phyloP scores from a whole-genome alignment of 1,284 basidiomycete genomes.

The Ganoderma resinaceum region DNA sequence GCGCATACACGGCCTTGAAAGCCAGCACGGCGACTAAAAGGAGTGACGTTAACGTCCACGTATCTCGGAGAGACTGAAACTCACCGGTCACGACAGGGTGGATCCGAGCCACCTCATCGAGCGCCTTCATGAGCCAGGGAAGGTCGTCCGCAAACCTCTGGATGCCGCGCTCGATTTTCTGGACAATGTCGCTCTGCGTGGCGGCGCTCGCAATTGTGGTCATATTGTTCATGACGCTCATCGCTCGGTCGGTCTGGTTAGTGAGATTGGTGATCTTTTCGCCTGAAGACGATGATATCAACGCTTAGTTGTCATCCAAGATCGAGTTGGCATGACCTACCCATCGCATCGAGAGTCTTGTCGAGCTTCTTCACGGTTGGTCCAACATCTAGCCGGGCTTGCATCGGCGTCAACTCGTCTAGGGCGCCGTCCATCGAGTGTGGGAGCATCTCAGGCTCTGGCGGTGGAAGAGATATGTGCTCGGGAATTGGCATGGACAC shows the following conservation, averaged over 20 bases:
- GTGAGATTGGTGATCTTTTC: neutral
- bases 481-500: conserved; percentile 5
- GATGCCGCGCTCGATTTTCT: conserved; percentile 23
- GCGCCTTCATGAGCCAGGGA: conserved; percentile 34
- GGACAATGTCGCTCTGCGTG: conserved; percentile 9
- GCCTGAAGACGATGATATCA: neutral
- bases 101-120: conserved; percentile 37
- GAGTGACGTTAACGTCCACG: neutral
- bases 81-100: conserved; percentile 39
- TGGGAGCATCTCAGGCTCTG: neutral
- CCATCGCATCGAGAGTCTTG: conserved; percentile 5
- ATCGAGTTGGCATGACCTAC: neutral
- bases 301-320: neutral
- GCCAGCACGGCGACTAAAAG: conserved; percentile 49
- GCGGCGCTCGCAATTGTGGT: neutral
- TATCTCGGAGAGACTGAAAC: neutral
- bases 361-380: conserved; percentile 11
- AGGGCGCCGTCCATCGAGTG: conserved; percentile 15
- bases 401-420: conserved; percentile 8
- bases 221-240: conserved; percentile 3
- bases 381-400: conserved; percentile 5
- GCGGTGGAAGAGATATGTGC: neutral
- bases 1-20: conserved; percentile 48
- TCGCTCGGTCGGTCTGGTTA: neutral
- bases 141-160: conserved; percentile 25